phyloP scores from a whole-genome alignment of 441 rosid species.

The Populus tomentosa region DNA sequence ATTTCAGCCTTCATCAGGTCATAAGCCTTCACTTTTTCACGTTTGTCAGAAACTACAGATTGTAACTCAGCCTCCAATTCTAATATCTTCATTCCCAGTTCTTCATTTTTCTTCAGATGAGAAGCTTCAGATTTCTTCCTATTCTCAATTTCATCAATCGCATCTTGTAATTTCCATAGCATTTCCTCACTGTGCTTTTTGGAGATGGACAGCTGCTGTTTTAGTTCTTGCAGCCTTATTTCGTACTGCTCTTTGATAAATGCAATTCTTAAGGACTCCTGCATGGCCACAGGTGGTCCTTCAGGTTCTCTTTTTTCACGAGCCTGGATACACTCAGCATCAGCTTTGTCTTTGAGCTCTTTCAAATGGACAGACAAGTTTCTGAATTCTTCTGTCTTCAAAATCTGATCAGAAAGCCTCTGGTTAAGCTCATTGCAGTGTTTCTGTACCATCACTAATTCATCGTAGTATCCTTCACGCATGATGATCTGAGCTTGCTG shows the following conservation, averaged over 20 bases:
- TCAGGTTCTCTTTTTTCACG: conserved; percentile 56
- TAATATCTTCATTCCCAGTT: conserved; percentile 61
- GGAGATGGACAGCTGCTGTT: conserved; percentile 75
- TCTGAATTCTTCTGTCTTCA: conserved; percentile 89
- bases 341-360: conserved; percentile 92
- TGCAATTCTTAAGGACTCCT: conserved; percentile 92
- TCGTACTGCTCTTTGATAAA: conserved; percentile 97
- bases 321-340: conserved; percentile 54
- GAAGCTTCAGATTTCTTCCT: conserved; percentile 78
- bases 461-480: conserved; percentile 35
- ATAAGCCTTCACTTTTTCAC: conserved; percentile 68
- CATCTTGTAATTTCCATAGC: conserved; percentile 88
- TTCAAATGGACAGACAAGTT: conserved; percentile 76
- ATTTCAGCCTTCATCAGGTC: conserved; percentile 92
- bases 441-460: conserved; percentile 39
- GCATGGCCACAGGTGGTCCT: conserved; percentile 57
- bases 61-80: conserved; percentile 77
- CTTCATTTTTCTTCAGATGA: conserved; percentile 77
- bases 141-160: conserved; percentile 77
- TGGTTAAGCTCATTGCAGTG: conserved; percentile 57
- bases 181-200: conserved; percentile 91
- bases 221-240: conserved; percentile 76
- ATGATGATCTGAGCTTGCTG: conserved; percentile 34
- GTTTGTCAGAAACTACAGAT: conserved; percentile 52
- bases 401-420: conserved; percentile 73